Conservation (phyloP, 2,329 filamentous ascomycete species). For the Trichothecium roseum region DNA sequence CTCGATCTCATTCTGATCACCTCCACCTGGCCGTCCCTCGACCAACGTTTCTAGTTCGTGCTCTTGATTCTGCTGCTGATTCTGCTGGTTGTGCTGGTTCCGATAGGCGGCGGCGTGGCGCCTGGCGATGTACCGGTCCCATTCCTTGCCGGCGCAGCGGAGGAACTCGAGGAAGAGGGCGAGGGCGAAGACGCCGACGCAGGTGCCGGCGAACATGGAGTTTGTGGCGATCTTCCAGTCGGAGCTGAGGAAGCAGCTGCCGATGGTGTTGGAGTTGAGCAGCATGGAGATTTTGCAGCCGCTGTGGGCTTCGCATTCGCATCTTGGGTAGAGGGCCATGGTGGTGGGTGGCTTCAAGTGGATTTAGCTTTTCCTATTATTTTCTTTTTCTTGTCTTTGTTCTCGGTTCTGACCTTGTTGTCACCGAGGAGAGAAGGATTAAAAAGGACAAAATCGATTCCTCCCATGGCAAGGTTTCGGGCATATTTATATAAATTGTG, state of each 20-base stretch:
- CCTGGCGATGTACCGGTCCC: constrained; percentile 54
- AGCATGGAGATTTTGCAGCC: constrained; percentile 49
- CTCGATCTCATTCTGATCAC: neutral
- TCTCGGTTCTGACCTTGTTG: no score
- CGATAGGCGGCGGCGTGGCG: constrained; percentile 11
- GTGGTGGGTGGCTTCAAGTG: constrained; percentile 2
- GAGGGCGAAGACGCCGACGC: constrained; percentile 67
- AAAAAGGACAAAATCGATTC: no score
- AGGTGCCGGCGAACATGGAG: constrained; percentile 69
- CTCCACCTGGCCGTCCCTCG: constrained; percentile 4
- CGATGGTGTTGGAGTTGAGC: constrained; percentile 69
- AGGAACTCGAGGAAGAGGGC: constrained; percentile 63
- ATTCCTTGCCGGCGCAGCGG: constrained; percentile 61
- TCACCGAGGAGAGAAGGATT: no score
- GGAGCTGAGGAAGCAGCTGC: constrained; percentile 59
- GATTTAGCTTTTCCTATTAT: no score
- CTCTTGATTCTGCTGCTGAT: no score
- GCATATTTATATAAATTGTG: no score
- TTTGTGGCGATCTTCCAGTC: constrained; percentile 60
- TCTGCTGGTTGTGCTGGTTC: no score
- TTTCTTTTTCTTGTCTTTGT: no score
- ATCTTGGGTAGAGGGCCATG: neutral
- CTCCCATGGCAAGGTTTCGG: no score
- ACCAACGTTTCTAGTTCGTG: constrained; percentile 6
- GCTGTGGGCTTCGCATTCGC: constrained; percentile 3